Conservation (phyloP, 441 rosid genomes). For the Rhodomyrtus psidioides region DNA sequence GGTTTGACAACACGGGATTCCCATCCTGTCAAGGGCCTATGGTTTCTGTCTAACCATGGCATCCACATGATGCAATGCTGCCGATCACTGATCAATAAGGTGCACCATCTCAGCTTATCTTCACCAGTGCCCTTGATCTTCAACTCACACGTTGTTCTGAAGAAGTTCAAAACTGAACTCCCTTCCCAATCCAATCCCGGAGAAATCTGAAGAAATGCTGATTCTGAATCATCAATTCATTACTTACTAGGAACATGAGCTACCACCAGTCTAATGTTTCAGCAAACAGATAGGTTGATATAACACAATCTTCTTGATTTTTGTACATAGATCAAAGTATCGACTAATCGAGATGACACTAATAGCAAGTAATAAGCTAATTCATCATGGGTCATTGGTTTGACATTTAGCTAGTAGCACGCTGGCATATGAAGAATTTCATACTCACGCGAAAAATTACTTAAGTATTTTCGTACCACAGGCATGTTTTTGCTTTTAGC, state of each 20-base stretch:
- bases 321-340: background rate
- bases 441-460: rapidly evolving
- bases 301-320: background rate
- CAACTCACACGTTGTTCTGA: background rate
- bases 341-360: background rate
- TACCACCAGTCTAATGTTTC: too few relatives aligned
- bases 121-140: background rate
- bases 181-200: background rate
- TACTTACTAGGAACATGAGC: background rate
- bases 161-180: background rate
- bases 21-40: background rate
- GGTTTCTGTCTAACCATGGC: background rate
- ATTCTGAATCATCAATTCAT: background rate
- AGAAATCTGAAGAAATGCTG: background rate
- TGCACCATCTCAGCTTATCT: background rate
- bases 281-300: too few relatives aligned
- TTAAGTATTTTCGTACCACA: rapidly evolving
- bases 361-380: background rate
- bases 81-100: background rate
- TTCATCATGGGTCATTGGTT: background rate
- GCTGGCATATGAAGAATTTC: background rate
- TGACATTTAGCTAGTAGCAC: background rate
- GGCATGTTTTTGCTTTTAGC: background rate
- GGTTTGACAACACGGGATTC: background rate
- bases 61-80: background rate